A percentile compares a stretch with the other conserved stretches of the same genome.
Conservation (phyloP, 495 filamentous ascomycete genomes). For the Xylaria telfairii region DNA sequence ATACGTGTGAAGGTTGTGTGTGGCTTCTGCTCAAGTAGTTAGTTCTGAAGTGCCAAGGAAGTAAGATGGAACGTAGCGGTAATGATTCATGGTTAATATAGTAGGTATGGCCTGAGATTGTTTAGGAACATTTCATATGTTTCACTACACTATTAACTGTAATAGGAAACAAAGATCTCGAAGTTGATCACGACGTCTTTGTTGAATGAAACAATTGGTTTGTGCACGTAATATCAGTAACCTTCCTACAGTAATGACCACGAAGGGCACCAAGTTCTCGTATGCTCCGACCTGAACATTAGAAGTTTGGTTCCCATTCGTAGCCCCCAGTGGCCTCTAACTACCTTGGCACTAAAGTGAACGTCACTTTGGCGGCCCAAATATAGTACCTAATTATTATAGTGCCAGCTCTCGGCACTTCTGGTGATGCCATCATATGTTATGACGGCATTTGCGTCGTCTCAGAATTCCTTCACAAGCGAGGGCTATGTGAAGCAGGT, state of each 20-base stretch:
- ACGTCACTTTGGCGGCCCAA: too few relatives aligned
- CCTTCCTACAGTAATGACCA: too few relatives aligned
- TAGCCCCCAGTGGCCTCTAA: too few relatives aligned
- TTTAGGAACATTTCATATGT: neutral
- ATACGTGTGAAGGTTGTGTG: neutral
- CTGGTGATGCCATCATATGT: too few relatives aligned
- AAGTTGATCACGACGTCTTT: neutral
- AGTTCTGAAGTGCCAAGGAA: neutral
- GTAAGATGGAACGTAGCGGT: neutral
- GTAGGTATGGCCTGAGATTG: neutral
- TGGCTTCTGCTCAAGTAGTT: neutral
- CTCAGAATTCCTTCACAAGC: neutral
- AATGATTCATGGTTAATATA: neutral
- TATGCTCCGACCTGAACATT: too few relatives aligned
- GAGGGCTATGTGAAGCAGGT: neutral
- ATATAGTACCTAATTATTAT: too few relatives aligned
- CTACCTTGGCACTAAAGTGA: too few relatives aligned
- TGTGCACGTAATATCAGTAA: too few relatives aligned
- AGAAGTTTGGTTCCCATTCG: too few relatives aligned
- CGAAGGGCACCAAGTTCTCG: too few relatives aligned
- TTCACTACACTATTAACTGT: neutral
- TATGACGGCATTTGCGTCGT: neutral
- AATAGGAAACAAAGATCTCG: neutral
- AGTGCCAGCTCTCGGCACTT: too few relatives aligned
- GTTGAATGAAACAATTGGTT: neutral